Conservation (phyloP, 2,329 filamentous ascomycete species). For the Trichoderma cornu-damae region DNA sequence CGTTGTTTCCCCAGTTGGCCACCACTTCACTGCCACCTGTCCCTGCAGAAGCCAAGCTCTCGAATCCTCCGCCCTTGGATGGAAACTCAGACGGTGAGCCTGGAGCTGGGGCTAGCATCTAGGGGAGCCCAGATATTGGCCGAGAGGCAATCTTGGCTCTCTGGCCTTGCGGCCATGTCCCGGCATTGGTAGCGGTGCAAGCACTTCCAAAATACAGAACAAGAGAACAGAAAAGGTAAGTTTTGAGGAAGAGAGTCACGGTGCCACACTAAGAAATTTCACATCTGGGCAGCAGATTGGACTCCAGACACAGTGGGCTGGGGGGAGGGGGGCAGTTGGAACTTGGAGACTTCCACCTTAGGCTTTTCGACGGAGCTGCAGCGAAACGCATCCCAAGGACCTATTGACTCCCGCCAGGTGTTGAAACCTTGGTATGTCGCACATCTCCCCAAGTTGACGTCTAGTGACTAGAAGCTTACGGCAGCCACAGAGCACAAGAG, state of each 20-base stretch:
- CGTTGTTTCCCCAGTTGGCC: slow-evolving; percentile 34
- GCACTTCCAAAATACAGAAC: not conserved
- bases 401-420: slow-evolving; percentile 25
- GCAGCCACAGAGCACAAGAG: not conserved
- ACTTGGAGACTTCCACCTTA: slow-evolving; percentile 12
- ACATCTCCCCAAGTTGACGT: slow-evolving; percentile 9
- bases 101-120: slow-evolving; percentile 25
- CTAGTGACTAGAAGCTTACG: slow-evolving; percentile 4
- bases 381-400: slow-evolving; percentile 33
- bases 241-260: not conserved
- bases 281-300: slow-evolving; percentile 9
- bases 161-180: slow-evolving; percentile 21
- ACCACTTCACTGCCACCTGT: slow-evolving; percentile 38
- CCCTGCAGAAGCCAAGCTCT: slow-evolving; percentile 32
- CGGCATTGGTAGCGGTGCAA: slow-evolving; percentile 6
- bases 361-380: slow-evolving; percentile 10
- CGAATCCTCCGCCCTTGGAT: slow-evolving; percentile 40
- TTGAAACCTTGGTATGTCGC: slow-evolving; percentile 11
- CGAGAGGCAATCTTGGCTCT: slow-evolving; percentile 34
- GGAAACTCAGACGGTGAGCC: slow-evolving; percentile 40
- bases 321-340: slow-evolving; percentile 8
- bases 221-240: not conserved
- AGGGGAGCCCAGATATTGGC: slow-evolving; percentile 32
- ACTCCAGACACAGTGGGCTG: slow-evolving; percentile 10
- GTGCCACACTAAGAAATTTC: not conserved